Conservation (phyloP, 345 rosid species). For the Moricandia moricandioides region DNA sequence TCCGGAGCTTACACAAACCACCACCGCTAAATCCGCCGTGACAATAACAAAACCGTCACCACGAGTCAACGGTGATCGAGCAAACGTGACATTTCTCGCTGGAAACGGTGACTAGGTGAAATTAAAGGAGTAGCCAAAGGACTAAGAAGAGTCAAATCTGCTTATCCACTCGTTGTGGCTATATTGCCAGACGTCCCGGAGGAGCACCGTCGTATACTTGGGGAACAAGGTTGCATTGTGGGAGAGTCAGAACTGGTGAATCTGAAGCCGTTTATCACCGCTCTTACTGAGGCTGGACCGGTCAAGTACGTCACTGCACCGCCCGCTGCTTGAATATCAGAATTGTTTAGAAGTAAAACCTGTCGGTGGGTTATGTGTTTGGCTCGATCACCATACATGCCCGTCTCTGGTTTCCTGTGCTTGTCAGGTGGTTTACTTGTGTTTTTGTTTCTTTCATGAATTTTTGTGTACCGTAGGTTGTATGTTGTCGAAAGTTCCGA, state of each 20-base stretch:
- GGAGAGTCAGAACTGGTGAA: conserved; percentile 29
- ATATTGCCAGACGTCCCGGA: conserved; percentile 77
- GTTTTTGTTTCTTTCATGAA: neutral
- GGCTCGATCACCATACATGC: neutral
- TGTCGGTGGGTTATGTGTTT: neutral
- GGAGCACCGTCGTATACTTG: conserved; percentile 64
- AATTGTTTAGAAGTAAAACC: neutral
- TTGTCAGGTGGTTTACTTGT: neutral
- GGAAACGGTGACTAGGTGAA: conserved; percentile 74
- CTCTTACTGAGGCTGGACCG: conserved; percentile 55
- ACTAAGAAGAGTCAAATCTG: conserved; percentile 54
- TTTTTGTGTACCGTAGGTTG: neutral
- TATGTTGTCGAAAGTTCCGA: neutral
- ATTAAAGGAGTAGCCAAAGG: conserved; percentile 90
- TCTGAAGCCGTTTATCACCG: conserved; percentile 48
- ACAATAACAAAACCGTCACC: conserved; percentile 20
- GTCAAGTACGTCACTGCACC: conserved; percentile 65
- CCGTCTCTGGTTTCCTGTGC: neutral
- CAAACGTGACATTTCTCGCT: conserved; percentile 79
- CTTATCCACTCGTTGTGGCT: conserved; percentile 78
- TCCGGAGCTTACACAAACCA: conserved; percentile 45
- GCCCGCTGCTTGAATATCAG: conserved; percentile 58
- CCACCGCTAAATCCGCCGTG: conserved; percentile 29
- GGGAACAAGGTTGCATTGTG: conserved; percentile 58
- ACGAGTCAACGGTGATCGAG: conserved; percentile 26